These are phyloP conservation scores for Amaranthus palmeri DNA, from an alignment of 148 eudicot species.

Conservation along the genomic window DNA sequence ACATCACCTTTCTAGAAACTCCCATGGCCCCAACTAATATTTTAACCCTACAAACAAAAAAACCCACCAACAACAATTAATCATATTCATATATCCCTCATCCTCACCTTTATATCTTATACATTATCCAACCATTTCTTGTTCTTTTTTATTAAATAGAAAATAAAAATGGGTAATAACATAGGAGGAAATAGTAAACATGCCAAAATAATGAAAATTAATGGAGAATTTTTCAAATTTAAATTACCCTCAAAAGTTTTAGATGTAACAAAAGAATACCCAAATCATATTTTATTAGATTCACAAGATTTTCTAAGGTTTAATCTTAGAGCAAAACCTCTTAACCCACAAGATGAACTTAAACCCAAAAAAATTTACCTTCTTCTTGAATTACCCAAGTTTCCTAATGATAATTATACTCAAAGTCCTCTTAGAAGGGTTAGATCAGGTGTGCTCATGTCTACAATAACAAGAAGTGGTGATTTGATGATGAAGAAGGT, in stretches of 20 bases:
- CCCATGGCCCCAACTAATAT: background rate
- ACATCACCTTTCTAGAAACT: constrained; percentile 11
- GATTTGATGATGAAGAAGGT: constrained; percentile 32
- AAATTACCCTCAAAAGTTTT: constrained; percentile 44
- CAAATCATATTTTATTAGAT: constrained; percentile 62
- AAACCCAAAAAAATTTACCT: constrained; percentile 58
- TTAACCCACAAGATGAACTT: constrained; percentile 33
- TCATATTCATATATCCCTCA: constrained; percentile 8
- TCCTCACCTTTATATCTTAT: background rate
- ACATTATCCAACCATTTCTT: background rate
- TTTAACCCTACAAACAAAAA: no score
- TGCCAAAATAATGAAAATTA: constrained; percentile 71
- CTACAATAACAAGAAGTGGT: constrained; percentile 15
- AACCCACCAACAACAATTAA: constrained; percentile 4
- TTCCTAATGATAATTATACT: constrained; percentile 15
- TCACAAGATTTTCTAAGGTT: constrained; percentile 39
- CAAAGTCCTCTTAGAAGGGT: constrained; percentile 29
- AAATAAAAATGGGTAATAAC: constrained; percentile 68
- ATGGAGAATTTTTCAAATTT: constrained; percentile 57
- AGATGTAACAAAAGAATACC: constrained; percentile 56
- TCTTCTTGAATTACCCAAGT: constrained; percentile 55
- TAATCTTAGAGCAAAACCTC: constrained; percentile 62
- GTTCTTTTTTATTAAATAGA: background rate
- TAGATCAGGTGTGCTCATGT: constrained; percentile 28
- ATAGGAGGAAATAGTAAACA: constrained; percentile 32